Percentiles rank a stretch among this genome's conserved stretches.
Conservation (phyloP, 176 grass and related monocot species). For the Pontederia paniculata region DNA sequence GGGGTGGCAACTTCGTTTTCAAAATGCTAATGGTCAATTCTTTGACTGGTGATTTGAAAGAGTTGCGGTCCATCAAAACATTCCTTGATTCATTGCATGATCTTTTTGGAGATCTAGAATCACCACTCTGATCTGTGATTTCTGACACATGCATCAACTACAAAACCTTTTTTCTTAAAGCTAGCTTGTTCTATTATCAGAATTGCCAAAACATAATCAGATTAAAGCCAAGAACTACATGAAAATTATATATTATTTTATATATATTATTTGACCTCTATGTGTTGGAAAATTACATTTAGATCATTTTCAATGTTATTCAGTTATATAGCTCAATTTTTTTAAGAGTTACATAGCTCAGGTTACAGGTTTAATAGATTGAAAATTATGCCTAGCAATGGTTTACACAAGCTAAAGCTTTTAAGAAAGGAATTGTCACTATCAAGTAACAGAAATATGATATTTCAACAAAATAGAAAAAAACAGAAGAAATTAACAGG, state of each 20-base stretch:
- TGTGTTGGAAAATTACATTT: no score
- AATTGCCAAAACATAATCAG: no score
- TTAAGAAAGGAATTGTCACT: background rate
- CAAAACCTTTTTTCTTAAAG: background rate
- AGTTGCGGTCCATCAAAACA: conserved; percentile 62
- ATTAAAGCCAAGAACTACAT: no score
- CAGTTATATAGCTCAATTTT: no score
- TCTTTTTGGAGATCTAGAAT: conserved; percentile 71
- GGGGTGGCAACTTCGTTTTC: conserved; percentile 70
- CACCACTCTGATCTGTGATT: conserved; percentile 53
- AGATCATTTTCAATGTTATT: no score
- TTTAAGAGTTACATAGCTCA: no score
- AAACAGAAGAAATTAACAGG: background rate
- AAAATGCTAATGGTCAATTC: conserved; percentile 30
- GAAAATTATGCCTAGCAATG: background rate
- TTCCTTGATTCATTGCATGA: conserved; percentile 73
- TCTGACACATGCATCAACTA: background rate
- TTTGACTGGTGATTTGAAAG: conserved; percentile 80
- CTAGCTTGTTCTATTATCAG: background rate
- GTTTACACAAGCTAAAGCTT: background rate
- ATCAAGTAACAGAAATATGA: background rate
- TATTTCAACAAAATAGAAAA: background rate
- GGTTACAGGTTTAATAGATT: background rate
- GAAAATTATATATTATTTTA: no score
- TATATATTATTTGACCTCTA: no score